Percentiles rank a stretch among this genome's conserved stretches.
Evolutionary conservation across 75 land plant genomes (phyloP).

Genomic region (Chamaecyparis obtusa): DNA sequence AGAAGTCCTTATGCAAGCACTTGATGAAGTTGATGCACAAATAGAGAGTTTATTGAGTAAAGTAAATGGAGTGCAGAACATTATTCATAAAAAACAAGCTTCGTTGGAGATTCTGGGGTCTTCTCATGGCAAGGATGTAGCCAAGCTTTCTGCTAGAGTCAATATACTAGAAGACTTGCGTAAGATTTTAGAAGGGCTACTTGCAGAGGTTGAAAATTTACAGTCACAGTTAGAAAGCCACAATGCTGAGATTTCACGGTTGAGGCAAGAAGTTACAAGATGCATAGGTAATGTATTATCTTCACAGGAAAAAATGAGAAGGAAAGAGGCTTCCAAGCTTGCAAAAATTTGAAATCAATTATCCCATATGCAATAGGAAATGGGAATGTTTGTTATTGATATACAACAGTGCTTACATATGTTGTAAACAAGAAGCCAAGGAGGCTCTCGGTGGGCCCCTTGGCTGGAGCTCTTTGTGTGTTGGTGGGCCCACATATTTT

Average conservation of each 20-base stretch:
- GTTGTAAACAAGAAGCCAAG: too few relatives aligned
- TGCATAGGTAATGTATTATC: slow-evolving; percentile 49
- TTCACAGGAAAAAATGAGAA: slow-evolving; percentile 45
- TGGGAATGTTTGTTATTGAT: too few relatives aligned
- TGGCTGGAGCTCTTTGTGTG: too few relatives aligned
- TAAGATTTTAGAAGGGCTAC: slow-evolving; percentile 65
- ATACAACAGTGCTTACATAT: too few relatives aligned
- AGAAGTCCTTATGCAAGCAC: slow-evolving; percentile 68
- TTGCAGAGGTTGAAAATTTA: slow-evolving; percentile 82
- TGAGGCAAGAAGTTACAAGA: slow-evolving; percentile 74
- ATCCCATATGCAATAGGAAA: too few relatives aligned
- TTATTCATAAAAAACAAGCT: slow-evolving; percentile 46
- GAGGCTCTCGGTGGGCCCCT: too few relatives aligned
- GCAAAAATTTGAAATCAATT: too few relatives aligned
- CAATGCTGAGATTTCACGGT: slow-evolving; percentile 69
- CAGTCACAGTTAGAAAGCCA: slow-evolving; percentile 68
- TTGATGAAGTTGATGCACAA: slow-evolving; percentile 71
- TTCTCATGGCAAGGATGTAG: slow-evolving; percentile 63
- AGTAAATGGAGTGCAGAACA: slow-evolving; percentile 60
- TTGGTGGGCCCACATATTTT: too few relatives aligned
- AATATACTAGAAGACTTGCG: slow-evolving; percentile 81
- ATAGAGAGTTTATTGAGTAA: slow-evolving; percentile 45
- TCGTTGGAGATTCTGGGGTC: slow-evolving; percentile 60
- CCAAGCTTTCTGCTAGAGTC: slow-evolving; percentile 71
- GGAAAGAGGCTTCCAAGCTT: slow-evolving; percentile 27